Base-by-base conservation (phyloP, 2,329 filamentous ascomycete species). In the Stagonosporopsis vannaccii region DNA sequence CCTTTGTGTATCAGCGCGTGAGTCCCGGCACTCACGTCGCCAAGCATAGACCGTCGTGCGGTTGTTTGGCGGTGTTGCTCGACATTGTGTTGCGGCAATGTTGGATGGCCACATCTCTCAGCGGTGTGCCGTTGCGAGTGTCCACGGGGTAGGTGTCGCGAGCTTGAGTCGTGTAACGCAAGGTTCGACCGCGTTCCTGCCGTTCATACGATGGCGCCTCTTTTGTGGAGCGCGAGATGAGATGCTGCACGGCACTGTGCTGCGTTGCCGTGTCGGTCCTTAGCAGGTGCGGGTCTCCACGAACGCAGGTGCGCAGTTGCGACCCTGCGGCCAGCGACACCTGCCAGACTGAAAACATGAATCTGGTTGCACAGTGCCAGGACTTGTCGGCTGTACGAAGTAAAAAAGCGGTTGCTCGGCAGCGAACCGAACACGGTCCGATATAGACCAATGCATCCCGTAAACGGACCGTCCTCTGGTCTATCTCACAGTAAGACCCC, bases 91-190 rank as follows among this genome's bases (percentile, higher is more conserved):
- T n/a, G n/a, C n/a, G n/a, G n/a, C n/a, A n/a, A n/a, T 30, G 28
- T 9, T 39, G 20, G 44, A 9, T 39, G 23, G 33, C 43, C 40
- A 26, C 13, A 22, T n/a, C 7, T 11, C 13, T 23, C 33, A 7
- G 39, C 15, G 39, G 51, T 19, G 12, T 44, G 19, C 12, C 6
- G 37, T 43, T n/a, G 20, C 43, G 43, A 9, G 35, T 7, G 44
- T 22, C 8, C 6, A 28, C 5, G 7, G 15, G 41, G 52, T 30
- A 56, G 35, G 52, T 56, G 13, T 56, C 35, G 52, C 52, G 45
- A 56, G 46, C 20, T n/a, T 42, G 52, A 50, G 22, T 56, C 40
- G 44, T 49, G 44, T 39, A 30, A 6, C 15, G 44, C 17, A 30
- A 28, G 17, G 36, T 39, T 39, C 44, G 44, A 55, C 32, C 37